Base-by-base conservation (phyloP, 2,329 filamentous ascomycete species). In the Calonectria crousiana region DNA sequence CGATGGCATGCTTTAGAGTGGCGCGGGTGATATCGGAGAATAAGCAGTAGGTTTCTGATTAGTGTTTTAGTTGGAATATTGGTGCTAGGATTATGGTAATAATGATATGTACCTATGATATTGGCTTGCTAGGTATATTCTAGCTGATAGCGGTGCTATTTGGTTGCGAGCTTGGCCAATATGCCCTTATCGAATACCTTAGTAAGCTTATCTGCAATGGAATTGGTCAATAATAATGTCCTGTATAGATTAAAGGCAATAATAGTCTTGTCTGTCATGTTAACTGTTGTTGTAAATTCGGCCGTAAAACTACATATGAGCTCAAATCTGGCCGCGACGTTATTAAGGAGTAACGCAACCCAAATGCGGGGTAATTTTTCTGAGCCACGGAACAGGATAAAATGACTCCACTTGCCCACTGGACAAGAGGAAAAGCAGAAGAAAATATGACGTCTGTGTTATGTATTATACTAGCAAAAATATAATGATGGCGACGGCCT, bases 11-110 rank as follows among this genome's bases (percentile, higher is more conserved):
- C 34, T 41, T 38, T 6, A 60, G 56, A 28, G 56, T 34, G n/a
- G 56, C 56, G n/a, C 56, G 56, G 8, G 56, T 60, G 56, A 60
- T 60, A 14, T 60, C 56, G 34, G 34, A 60, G n/a, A 60, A 60
- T 18, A 34, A 41, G 14, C 56, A 16, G 16, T 60, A 60, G n/a
- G 34, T 60, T 16, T 34, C 56, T 60, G 23, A 11, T 1, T 26
- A 1, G 1, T 3, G 10, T n/a, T 13, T 58, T n/a, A 58, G 52
- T 11, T 58, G 5, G 30, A 23, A 28, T 26, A 2, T 13, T 6
- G 1, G 23, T 10, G n/a, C n/a, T 13, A 11, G 34, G n/a, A 18
- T 26, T 4, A 5, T 41, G n/a, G 32, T 2, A 10, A 41, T 16
- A 23, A 16, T 20, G 23, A 8, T 3, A 41, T 11, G 6, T 41